These are phyloP conservation scores for Zalerion maritima DNA, from an alignment of 495 filamentous ascomycete genomes.

Conservation along the genomic window DNA sequence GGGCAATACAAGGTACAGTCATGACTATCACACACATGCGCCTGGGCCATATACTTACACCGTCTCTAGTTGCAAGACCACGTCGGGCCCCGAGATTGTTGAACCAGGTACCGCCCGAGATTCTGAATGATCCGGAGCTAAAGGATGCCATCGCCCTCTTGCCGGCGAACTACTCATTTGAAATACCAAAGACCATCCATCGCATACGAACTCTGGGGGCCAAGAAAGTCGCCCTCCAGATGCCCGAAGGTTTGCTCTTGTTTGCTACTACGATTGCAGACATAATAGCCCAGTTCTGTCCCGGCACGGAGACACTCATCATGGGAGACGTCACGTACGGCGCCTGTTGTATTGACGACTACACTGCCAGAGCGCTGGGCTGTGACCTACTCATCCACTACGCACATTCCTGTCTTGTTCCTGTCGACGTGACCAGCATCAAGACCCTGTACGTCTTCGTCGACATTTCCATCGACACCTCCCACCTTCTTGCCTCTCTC, in stretches of 20 bases:
- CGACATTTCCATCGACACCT: slow-evolving; percentile 85
- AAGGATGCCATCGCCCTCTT: slow-evolving; percentile 78
- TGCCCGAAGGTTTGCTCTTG: slow-evolving; percentile 88
- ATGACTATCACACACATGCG: not conserved
- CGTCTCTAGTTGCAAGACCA: slow-evolving; percentile 35
- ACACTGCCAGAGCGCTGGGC: slow-evolving; percentile 82
- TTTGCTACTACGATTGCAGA: slow-evolving; percentile 98
- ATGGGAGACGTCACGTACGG: slow-evolving; percentile 99
- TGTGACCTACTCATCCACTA: slow-evolving; percentile 96
- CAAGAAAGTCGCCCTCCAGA: slow-evolving; percentile 77
- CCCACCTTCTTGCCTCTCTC: slow-evolving; percentile 74
- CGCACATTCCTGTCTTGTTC: slow-evolving; percentile 90
- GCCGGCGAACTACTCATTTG: slow-evolving; percentile 90
- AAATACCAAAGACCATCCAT: slow-evolving; percentile 96
- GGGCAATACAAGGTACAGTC: slow-evolving; percentile 44
- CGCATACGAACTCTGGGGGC: slow-evolving; percentile 66
- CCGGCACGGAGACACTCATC: slow-evolving; percentile 78
- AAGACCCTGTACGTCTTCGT: slow-evolving; percentile 97
- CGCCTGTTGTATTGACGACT: slow-evolving; percentile 98
- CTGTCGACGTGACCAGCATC: slow-evolving; percentile 87
- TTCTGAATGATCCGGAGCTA: slow-evolving; percentile 75
- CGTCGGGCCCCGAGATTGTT: slow-evolving; percentile 58
- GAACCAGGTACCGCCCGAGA: slow-evolving; percentile 79
- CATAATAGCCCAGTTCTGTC: slow-evolving; percentile 89
- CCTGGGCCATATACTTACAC: slow-evolving; percentile 6